phyloP scores from a whole-genome alignment of 805 yeast genomes.

The Candida sakaeoensis region DNA sequence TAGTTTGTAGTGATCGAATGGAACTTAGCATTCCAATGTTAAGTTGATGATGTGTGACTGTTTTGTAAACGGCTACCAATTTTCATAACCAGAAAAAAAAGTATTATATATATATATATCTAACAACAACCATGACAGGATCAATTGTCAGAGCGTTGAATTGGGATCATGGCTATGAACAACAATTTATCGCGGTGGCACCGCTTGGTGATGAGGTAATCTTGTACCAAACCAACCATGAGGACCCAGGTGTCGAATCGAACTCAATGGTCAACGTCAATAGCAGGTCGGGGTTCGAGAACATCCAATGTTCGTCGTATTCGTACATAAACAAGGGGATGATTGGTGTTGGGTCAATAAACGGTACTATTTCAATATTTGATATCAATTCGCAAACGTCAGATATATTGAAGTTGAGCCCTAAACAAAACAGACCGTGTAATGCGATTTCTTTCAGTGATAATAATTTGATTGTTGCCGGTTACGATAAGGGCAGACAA shows the following conservation, averaged over 20 bases:
- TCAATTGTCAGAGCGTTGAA: slow-evolving; percentile 53
- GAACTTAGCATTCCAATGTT: no score
- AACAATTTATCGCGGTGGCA: slow-evolving; percentile 61
- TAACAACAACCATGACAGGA: slow-evolving; percentile 49
- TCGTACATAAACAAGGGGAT: slow-evolving; percentile 54
- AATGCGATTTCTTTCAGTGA: slow-evolving; percentile 62
- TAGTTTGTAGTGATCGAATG: neutral
- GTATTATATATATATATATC: neutral
- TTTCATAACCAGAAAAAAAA: neutral
- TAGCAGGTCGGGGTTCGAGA: slow-evolving; percentile 61
- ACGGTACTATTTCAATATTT: slow-evolving; percentile 62
- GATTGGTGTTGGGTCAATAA: slow-evolving; percentile 70
- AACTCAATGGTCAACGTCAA: slow-evolving; percentile 50
- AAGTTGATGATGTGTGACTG: no score
- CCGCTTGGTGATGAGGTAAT: slow-evolving; percentile 81
- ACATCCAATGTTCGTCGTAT: slow-evolving; percentile 64
- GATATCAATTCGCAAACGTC: slow-evolving; percentile 46
- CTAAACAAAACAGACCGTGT: slow-evolving; percentile 70
- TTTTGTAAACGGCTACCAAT: neutral
- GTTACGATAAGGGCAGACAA: slow-evolving; percentile 72
- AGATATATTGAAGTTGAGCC: slow-evolving; percentile 43
- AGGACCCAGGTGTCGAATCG: slow-evolving; percentile 45
- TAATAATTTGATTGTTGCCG: slow-evolving; percentile 66
- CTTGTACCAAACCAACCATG: slow-evolving; percentile 51
- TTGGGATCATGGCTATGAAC: slow-evolving; percentile 58